These are phyloP conservation scores for Prunus fruticosa DNA, from an alignment of 306 rosid species.

Conservation along the genomic window DNA sequence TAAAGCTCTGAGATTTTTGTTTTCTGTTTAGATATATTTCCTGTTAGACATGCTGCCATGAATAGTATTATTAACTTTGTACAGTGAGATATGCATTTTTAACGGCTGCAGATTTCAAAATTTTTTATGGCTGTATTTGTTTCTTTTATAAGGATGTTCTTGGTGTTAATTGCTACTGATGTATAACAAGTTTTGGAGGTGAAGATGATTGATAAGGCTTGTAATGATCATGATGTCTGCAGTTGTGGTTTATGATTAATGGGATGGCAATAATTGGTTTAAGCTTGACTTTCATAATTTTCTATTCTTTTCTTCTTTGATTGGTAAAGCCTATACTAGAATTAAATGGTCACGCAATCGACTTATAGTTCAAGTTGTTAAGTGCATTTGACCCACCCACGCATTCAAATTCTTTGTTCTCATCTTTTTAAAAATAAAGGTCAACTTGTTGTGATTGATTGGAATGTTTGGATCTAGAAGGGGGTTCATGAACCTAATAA, in stretches of 20 bases:
- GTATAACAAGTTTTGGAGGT: constrained; percentile 26
- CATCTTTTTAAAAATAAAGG: no score
- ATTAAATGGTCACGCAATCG: no score
- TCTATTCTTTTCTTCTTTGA: no score
- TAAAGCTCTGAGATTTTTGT: constrained; percentile 56
- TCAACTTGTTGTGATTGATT: no score
- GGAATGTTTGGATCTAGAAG: no score
- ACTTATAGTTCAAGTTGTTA: no score
- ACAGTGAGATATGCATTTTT: constrained; percentile 52
- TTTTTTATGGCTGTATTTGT: constrained; percentile 22
- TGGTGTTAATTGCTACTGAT: not conserved
- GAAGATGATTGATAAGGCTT: constrained; percentile 13
- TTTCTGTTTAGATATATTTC: constrained; percentile 4
- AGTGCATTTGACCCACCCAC: no score
- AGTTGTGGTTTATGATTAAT: no score
- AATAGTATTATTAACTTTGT: constrained; percentile 37
- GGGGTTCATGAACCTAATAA: no score
- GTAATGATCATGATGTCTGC: not conserved
- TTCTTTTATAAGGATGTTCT: constrained; percentile 10
- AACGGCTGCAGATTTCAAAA: constrained; percentile 27
- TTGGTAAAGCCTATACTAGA: no score
- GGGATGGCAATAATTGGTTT: not conserved
- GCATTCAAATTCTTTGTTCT: no score
- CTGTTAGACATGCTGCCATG: constrained; percentile 24
- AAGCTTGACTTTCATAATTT: not conserved